Base-by-base conservation (phyloP, 495 filamentous ascomycete species). In the Xylaria nigripes region DNA sequence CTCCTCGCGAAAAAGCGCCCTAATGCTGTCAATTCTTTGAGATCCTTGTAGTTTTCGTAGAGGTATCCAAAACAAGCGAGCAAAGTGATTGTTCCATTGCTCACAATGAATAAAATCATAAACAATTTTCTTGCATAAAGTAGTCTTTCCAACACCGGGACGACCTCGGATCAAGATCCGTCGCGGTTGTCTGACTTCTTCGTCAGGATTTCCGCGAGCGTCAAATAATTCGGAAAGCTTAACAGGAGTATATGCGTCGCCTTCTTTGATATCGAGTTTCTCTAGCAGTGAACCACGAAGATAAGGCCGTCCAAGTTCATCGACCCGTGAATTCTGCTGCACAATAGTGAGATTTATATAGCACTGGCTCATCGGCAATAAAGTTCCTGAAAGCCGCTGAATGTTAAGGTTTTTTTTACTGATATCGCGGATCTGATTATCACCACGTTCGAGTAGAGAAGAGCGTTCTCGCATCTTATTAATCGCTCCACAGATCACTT, bases 71-170 rank as follows among this genome's bases (percentile, higher is more conserved):
- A 36, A 12, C 32, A 36, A 36, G 32, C 32, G 32, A 2, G 32
- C 13, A 36, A 36, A n/a, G 13, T 8, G 6, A 15, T n/a, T n/a
- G 13, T 36, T n/a, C 32, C 32, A 36, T 12, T 12, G 32, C 32
- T n/a, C 6, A 36, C 13, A 3, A 12, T 36, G 32, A 36, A 36
- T n/a, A 15, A 68, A 70, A 12, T 63, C 64, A 54, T 65, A 42
- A 36, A 73, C 57, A 34, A 70, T 70, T 61, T 72, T 76, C 47
- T 76, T 76, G 58, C 68, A 74, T 23, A 74, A 54, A 10, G 71
- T 73, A 42, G 71, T 72, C 58, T 75, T 75, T 15, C 71, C 71
- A 10, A 73, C 63, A 25, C 72, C 72, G 9, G 72, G 66, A 8
- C 59, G 69, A 47, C 72, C 72, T 21, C 64, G 62, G 48, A 75